A percentile compares a stretch with the other conserved stretches of the same genome.
Conservation (phyloP, 2,329 filamentous ascomycete species). For the Beauveria brongniartii region DNA sequence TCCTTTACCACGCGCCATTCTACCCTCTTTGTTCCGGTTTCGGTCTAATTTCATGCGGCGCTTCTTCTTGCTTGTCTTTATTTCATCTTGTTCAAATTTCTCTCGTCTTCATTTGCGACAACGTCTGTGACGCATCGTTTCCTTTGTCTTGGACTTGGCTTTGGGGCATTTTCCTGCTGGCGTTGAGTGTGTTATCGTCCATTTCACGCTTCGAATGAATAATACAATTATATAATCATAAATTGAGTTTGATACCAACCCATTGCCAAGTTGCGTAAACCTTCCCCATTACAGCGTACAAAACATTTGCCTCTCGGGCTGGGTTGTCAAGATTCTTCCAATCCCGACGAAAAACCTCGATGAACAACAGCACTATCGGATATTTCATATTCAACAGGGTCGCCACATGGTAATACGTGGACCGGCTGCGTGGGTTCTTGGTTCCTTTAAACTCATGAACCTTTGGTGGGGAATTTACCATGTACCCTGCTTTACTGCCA, state of each 20-base stretch:
- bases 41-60: neutral
- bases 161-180: neutral
- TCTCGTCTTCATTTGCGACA: neutral
- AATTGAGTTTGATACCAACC: neutral
- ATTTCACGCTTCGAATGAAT: neutral
- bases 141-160: neutral
- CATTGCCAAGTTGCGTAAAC: neutral
- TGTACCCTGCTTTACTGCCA: neutral
- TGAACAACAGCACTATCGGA: neutral
- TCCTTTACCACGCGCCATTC: neutral
- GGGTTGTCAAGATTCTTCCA: neutral
- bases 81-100: neutral
- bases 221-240: neutral
- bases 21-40: neutral
- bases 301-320: neutral
- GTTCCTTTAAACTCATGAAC: neutral
- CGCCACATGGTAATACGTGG: neutral
- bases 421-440: neutral
- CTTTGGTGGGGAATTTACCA: neutral
- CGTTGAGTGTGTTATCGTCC: neutral
- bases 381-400: neutral
- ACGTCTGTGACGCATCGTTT: neutral
- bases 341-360: neutral
- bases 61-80: neutral
- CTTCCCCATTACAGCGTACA: neutral